phyloP scores from a whole-genome alignment of 805 yeast genomes.

The Torulaspora microellipsoides region DNA sequence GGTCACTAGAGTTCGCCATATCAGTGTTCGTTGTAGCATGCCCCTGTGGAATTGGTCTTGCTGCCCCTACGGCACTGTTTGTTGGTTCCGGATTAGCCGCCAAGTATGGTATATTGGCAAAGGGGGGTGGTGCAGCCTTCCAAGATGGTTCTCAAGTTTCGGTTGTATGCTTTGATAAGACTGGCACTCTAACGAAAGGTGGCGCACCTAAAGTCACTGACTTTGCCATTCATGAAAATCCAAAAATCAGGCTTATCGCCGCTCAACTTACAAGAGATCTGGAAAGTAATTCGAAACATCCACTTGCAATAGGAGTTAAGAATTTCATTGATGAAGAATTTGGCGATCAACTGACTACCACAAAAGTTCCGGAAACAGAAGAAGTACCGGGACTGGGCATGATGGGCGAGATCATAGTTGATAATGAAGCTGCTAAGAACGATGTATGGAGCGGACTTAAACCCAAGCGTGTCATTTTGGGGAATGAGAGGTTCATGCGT shows the following conservation, averaged over 20 bases:
- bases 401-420: constrained; percentile 39
- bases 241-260: constrained; percentile 15
- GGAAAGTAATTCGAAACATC: constrained; percentile 64
- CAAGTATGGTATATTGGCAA: constrained; percentile 65
- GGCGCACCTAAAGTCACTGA: constrained; percentile 58
- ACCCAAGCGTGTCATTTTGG: constrained; percentile 43
- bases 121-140: constrained; percentile 80
- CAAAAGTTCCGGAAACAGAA: constrained; percentile 44
- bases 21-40: constrained; percentile 81
- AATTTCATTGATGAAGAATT: constrained; percentile 33
- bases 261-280: constrained; percentile 51
- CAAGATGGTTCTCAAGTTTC: constrained; percentile 66
- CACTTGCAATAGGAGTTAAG: constrained; percentile 57
- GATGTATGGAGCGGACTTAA: constrained; percentile 32
- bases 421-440: constrained; percentile 14
- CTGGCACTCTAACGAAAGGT: constrained; percentile 67
- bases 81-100: constrained; percentile 81
- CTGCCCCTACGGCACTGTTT: constrained; percentile 79
- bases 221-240: constrained; percentile 31
- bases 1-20: constrained; percentile 74
- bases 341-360: constrained; percentile 25
- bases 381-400: constrained; percentile 61
- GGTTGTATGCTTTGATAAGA: constrained; percentile 70
- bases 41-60: constrained; percentile 81
- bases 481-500: constrained; percentile 55